A percentile compares a stretch with the other conserved stretches of the same genome.
Conservation (phyloP, 2,329 filamentous ascomycete genomes). For the Fragosphaeria purpurea region DNA sequence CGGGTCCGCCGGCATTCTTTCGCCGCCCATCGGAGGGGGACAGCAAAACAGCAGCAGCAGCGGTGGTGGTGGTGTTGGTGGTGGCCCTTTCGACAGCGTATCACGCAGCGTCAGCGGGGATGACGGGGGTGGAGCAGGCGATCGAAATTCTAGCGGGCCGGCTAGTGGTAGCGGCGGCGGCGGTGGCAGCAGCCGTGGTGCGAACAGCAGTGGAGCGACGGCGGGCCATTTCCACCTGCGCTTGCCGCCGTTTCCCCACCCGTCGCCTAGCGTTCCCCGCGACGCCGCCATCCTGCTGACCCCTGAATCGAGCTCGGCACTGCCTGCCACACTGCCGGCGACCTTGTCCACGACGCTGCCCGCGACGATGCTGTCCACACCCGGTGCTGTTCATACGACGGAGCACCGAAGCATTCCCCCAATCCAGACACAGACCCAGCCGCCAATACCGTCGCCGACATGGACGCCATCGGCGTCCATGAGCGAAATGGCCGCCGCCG, state of each 20-base stretch:
- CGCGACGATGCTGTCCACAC: neutral
- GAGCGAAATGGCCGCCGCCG: constrained; percentile 22
- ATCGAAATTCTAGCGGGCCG: too few species aligned
- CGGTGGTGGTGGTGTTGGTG: neutral
- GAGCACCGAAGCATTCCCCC: neutral
- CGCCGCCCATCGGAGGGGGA: constrained; percentile 10
- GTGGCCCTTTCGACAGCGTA: neutral
- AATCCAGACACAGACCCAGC: neutral
- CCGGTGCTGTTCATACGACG: neutral
- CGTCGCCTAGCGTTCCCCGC: constrained; percentile 27
- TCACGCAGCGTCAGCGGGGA: neutral
- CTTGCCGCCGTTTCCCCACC: constrained; percentile 9
- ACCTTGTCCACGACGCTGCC: constrained; percentile 4
- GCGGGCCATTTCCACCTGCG: constrained; percentile 11
- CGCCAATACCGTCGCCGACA: constrained; percentile 2
- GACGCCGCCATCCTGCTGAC: constrained; percentile 37
- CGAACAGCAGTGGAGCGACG: neutral
- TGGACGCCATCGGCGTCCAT: constrained; percentile 23
- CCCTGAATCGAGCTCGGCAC: constrained; percentile 26
- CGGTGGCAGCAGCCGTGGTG: constrained; percentile 10
- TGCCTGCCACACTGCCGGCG: constrained; percentile 9
- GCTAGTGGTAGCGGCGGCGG: neutral
- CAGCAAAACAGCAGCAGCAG: constrained; percentile 7
- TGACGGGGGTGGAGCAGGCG: neutral
- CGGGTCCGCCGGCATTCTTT: constrained; percentile 7